Evolutionary conservation across 192 early-diverging fungal genomes (phyloP).

Genomic region (Lobulomyces angularis): DNA sequence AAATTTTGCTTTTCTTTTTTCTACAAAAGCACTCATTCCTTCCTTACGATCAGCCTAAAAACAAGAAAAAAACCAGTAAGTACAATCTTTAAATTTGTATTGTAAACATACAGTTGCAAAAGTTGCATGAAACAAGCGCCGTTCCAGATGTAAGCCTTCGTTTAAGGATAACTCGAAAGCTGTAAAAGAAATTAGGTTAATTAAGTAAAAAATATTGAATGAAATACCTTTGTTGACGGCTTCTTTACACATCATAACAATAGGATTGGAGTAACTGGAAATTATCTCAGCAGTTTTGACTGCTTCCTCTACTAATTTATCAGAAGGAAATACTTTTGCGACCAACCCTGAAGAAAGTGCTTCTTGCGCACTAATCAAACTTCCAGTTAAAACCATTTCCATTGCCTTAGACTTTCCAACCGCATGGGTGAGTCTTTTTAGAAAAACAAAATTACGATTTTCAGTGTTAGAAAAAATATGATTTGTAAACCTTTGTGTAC

Average conservation of each 20-base stretch:
- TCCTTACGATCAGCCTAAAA: conserved; percentile 80
- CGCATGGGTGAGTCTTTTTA: conserved; percentile 80
- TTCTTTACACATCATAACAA: conserved; percentile 91
- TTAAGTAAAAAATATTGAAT: neutral
- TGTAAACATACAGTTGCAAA: conserved; percentile 63
- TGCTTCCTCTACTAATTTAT: conserved; percentile 71
- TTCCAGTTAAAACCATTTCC: conserved; percentile 89
- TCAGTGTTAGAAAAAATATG: neutral
- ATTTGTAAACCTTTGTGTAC: conserved; percentile 28
- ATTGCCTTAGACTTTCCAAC: conserved; percentile 98
- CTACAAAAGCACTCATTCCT: conserved; percentile 88
- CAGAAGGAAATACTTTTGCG: conserved; percentile 77
- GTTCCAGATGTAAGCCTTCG: conserved; percentile 81
- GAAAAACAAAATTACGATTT: conserved; percentile 21
- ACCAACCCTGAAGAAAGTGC: conserved; percentile 75
- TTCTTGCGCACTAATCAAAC: conserved; percentile 69
- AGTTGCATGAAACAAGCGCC: conserved; percentile 81
- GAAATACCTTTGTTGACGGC: conserved; percentile 71
- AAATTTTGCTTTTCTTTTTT: conserved; percentile 83
- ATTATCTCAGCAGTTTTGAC: conserved; percentile 84
- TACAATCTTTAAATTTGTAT: conserved; percentile 5
- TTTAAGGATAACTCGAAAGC: conserved; percentile 77
- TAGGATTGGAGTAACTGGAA: conserved; percentile 70
- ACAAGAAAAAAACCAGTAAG: neutral
- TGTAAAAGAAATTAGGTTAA: conserved; percentile 9